Evolutionary conservation across 371 early-diverging fungal genomes (phyloP).

Genomic region (Syncephalastrum racemosum): DNA sequence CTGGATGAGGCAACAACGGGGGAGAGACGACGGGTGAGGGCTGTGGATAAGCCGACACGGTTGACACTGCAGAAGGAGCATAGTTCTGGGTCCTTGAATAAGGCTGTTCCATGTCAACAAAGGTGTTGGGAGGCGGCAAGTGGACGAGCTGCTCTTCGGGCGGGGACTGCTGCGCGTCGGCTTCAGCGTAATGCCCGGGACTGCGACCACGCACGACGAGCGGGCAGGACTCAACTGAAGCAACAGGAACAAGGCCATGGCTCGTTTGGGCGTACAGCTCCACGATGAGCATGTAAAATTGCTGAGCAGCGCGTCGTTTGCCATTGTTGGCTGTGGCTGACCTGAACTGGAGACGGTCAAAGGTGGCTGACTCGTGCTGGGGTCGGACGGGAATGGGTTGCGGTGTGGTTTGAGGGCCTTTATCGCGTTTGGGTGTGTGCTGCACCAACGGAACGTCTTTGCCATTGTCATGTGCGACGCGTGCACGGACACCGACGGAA

Average conservation of each 20-base stretch:
- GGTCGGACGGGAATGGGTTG: slow-evolving; percentile 57
- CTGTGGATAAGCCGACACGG: too few species aligned
- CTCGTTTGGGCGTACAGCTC: slow-evolving; percentile 61
- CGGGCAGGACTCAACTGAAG: slow-evolving; percentile 65
- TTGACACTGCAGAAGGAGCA: too few species aligned
- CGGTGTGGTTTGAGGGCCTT: slow-evolving; percentile 81
- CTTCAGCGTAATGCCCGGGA: slow-evolving; percentile 86
- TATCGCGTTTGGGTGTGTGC: slow-evolving; percentile 90
- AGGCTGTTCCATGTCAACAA: too few species aligned
- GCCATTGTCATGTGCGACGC: slow-evolving; percentile 51
- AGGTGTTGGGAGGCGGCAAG: too few species aligned
- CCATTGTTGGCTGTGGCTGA: slow-evolving; percentile 92
- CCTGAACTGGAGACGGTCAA: slow-evolving; percentile 93
- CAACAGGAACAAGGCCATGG: slow-evolving; percentile 58
- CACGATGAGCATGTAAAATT: slow-evolving; percentile 75
- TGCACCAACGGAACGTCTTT: slow-evolving; percentile 78
- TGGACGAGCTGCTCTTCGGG: too few species aligned
- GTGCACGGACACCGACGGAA: slow-evolving; percentile 65
- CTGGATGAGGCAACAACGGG: too few species aligned
- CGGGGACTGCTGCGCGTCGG: slow-evolving; percentile 15
- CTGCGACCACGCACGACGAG: slow-evolving; percentile 90
- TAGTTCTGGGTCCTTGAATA: too few species aligned
- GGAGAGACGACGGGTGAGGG: too few species aligned
- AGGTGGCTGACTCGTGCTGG: slow-evolving; percentile 59
- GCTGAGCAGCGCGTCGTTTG: slow-evolving; percentile 82